Evolutionary conservation across 108 stramenopile genomes (phyloP).

Genomic region (Cyclostephanos tholiformis): DNA sequence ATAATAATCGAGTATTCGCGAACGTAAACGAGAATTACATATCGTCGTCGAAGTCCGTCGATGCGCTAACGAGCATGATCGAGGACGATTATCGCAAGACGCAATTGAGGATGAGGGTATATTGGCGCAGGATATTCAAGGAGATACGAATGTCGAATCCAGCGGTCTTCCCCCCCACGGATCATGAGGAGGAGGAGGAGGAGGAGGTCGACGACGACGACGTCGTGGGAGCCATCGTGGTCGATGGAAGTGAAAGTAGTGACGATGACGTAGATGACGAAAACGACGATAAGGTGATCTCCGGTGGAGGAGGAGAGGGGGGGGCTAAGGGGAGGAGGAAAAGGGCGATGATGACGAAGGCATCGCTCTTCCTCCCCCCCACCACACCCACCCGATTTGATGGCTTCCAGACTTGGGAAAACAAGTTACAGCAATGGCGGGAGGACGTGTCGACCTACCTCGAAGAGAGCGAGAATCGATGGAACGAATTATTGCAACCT

Average conservation of each 20-base stretch:
- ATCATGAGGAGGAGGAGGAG: constrained; percentile 3
- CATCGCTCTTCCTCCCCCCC: too few species aligned
- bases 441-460: constrained; percentile 77
- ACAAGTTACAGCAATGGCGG: constrained; percentile 71
- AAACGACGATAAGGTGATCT: background rate
- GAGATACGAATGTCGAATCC: constrained; percentile 55
- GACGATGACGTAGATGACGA: background rate
- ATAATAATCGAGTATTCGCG: constrained; percentile 6
- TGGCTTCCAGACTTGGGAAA: constrained; percentile 78
- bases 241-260: too few species aligned
- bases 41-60: constrained; percentile 27
- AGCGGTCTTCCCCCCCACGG: constrained; percentile 29
- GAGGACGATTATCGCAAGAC: constrained; percentile 29
- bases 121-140: constrained; percentile 64
- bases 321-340: background rate
- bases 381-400: constrained; percentile 58
- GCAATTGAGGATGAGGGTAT: constrained; percentile 28
- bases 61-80: constrained; percentile 24
- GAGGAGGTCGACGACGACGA: background rate
- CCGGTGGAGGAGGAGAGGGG: constrained; percentile 9
- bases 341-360: background rate
- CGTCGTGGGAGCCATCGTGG: background rate
- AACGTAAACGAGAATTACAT: constrained; percentile 25
- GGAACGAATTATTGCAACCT: constrained; percentile 53
- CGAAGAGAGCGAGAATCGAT: constrained; percentile 43